Percentiles rank a stretch among this genome's conserved stretches.
phyloP scores from a whole-genome alignment of 345 rosid genomes.

The Pseudoturritis turrita region DNA sequence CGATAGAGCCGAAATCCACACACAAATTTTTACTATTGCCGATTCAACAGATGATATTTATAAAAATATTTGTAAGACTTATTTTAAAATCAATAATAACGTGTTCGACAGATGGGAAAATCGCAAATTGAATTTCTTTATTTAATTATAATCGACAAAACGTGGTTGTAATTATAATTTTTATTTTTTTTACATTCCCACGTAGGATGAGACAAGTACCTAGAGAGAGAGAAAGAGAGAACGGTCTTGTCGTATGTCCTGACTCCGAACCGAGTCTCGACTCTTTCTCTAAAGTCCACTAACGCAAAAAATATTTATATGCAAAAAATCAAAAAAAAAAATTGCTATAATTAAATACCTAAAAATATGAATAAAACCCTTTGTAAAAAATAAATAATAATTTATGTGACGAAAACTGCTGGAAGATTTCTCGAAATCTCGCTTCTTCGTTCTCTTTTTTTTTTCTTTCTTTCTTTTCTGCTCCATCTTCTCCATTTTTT shows the following conservation, averaged over 20 bases:
- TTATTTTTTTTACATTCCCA: neutral
- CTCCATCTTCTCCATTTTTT: neutral
- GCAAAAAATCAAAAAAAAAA: neutral
- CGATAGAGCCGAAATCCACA: no score
- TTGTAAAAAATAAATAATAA: neutral
- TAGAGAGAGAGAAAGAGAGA: neutral
- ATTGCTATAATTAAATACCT: slow-evolving; percentile 26
- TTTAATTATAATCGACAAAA: neutral
- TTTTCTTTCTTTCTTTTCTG: neutral
- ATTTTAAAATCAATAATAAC: neutral
- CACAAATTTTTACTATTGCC: no score
- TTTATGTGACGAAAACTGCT: slow-evolving; percentile 15
- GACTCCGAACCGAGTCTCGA: slow-evolving; percentile 18
- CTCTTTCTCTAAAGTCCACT: slow-evolving; percentile 10
- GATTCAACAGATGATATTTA: no score
- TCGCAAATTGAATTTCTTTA: neutral
- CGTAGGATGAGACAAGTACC: slow-evolving; percentile 11
- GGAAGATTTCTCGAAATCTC: slow-evolving; percentile 35
- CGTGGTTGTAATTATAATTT: slow-evolving; percentile 1
- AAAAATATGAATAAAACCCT: slow-evolving; percentile 12
- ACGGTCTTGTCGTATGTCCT: slow-evolving; percentile 11
- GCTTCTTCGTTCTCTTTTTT: neutral
- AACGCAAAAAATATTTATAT: neutral
- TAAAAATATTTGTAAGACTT: neutral
- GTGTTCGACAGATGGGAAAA: slow-evolving; percentile 3